Base-by-base conservation (phyloP, 176 grass and related monocot species). In the Oryza coarctata region DNA sequence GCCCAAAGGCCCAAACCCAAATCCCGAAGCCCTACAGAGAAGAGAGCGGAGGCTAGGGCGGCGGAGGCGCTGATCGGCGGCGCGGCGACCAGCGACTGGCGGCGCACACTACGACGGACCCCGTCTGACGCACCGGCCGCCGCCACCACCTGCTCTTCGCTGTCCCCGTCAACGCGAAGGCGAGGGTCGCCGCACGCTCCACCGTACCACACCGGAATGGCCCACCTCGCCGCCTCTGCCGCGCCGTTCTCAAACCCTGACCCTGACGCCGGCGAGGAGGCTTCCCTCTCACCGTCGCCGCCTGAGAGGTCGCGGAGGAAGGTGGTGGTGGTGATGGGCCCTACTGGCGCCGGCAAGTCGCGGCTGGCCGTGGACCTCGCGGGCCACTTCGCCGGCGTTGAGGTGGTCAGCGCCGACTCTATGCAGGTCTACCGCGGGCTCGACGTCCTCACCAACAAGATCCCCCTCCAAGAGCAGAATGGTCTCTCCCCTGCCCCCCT, bases 381-480 rank as follows among this genome's bases (percentile, higher is more conserved):
- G 14, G 68, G 30, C 12, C 68, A 92, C 85, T 93, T 99, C 64
- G 64, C 89, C 58, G 87, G 85, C 78, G 85, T 95, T 25, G 89
- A 98, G 85, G 80, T 98, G 55, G 82, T 95, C 68, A 92, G 89
- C 86, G 93, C 91, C 57, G 96, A 99, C 81, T 99, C 93, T 76
- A 99, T 99, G 96, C 93, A 99, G 78, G 80, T 99, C 58, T 99
- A 99, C 79, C 69, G 50, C 60, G 89, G 93, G 52, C 93, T 95
- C 58, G 91, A 99, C 41, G 80, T 94, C 31, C 89, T 99, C 75
- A 99, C 93, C 30, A 99, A 99, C 89, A 99, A 95, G 90, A 82
- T 90, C 20, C 22, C 96, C 20, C 63, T 93, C 45, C 67, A 86
- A 10, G 93, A 99, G 31, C 93, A 88, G 72, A 91, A 91, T 30